Evolutionary conservation across 2,329 filamentous ascomycete genomes (phyloP).

Genomic region (Simplicillium aogashimaense): DNA sequence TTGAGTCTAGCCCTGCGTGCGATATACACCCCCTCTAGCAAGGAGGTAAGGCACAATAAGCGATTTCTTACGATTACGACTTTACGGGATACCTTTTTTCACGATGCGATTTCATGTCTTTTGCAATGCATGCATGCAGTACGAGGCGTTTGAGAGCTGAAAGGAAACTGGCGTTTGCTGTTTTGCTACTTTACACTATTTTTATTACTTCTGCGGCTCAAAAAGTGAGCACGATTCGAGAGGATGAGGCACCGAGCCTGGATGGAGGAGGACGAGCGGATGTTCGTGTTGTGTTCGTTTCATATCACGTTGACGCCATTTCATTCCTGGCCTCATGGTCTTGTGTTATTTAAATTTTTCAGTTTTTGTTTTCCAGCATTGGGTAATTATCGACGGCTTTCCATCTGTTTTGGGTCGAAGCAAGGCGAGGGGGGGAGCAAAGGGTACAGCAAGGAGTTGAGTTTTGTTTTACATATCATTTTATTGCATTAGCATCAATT

Average conservation of each 20-base stretch:
- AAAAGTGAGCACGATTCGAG: no score
- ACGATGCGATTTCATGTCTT: constrained; percentile 28
- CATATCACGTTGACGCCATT: not conserved
- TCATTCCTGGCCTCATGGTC: constrained; percentile 6
- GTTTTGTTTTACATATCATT: constrained; percentile 6
- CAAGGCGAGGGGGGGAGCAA: no score
- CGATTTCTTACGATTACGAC: constrained; percentile 27
- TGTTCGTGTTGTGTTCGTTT: constrained; percentile 1
- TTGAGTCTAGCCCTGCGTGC: no score
- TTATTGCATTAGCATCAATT: constrained; percentile 9
- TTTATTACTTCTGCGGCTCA: constrained; percentile 3
- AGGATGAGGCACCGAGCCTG: no score
- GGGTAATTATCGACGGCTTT: no score
- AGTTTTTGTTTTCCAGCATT: constrained; percentile 2
- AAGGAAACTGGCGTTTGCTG: constrained; percentile 22
- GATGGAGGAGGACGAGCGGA: not conserved
- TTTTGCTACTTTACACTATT: not conserved
- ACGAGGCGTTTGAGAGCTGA: no score
- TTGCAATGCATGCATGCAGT: constrained; percentile 23
- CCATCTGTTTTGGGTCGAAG: not conserved
- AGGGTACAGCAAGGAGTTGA: not conserved
- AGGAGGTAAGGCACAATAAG: no score
- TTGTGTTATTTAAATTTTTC: constrained; percentile 5
- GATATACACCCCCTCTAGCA: no score
- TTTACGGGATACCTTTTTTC: constrained; percentile 16